These are phyloP conservation scores for Alternaria postmessia DNA, from an alignment of 2,329 filamentous ascomycete species.

Conservation along the genomic window DNA sequence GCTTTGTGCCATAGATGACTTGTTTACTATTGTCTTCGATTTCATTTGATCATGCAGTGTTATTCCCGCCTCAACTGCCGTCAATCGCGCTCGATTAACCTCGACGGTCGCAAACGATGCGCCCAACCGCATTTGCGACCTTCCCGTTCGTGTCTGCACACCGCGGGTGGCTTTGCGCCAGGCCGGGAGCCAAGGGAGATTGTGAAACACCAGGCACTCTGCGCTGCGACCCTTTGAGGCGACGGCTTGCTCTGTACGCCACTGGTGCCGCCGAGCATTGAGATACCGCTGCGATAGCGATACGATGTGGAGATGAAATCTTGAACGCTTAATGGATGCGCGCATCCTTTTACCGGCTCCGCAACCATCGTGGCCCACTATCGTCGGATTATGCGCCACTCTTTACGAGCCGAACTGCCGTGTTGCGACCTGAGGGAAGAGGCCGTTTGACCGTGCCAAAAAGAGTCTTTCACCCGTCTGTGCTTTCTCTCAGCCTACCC, in stretches of 20 bases:
- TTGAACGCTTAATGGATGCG: not conserved
- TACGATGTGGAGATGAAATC: constrained; percentile 2
- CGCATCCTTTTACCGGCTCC: not conserved
- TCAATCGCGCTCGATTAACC: constrained; percentile 3
- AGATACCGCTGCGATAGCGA: constrained; percentile 13
- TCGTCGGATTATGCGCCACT: constrained; percentile 7
- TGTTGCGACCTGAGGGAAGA: constrained; percentile 5
- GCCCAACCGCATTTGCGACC: constrained; percentile 18
- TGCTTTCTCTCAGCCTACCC: constrained; percentile 1
- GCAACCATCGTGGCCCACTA: constrained; percentile 7
- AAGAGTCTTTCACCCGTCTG: constrained; percentile 1
- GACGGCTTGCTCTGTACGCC: constrained; percentile 5
- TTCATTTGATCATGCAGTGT: not conserved
- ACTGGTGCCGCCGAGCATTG: constrained; percentile 1
- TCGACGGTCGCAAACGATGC: constrained; percentile 12
- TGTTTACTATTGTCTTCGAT: not conserved
- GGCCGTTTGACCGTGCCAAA: constrained; percentile 10
- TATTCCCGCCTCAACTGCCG: not conserved
- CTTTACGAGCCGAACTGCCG: constrained; percentile 14
- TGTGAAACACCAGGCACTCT: constrained; percentile 18
- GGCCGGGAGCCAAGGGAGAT: constrained; percentile 14
- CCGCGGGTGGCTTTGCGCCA: constrained; percentile 18
- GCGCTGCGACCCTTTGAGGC: constrained; percentile 9
- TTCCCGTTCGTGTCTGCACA: constrained; percentile 8
- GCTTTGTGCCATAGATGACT: not conserved